Percentiles rank a stretch among this genome's conserved stretches.
Conservation (phyloP, 495 filamentous ascomycete genomes). For the Aeminium ludgeri region DNA sequence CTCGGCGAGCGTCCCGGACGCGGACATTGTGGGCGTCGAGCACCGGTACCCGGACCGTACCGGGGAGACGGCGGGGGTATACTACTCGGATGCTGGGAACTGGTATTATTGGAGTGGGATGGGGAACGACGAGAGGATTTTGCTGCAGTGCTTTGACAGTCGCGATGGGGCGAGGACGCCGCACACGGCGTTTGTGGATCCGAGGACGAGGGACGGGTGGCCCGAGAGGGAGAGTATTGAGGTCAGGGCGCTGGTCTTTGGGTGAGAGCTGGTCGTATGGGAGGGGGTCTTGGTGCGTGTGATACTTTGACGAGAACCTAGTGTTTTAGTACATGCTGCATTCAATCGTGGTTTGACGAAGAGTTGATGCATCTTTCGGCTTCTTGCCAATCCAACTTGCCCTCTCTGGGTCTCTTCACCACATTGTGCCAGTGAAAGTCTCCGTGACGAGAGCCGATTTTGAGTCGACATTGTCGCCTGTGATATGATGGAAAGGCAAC, state of each 20-base stretch:
- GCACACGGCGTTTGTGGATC: conserved; percentile 69
- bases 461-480: too few relatives aligned
- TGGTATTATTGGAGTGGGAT: conserved; percentile 76
- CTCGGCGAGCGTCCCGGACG: conserved; percentile 38
- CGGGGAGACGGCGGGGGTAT: conserved; percentile 64
- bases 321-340: too few relatives aligned
- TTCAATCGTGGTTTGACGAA: too few relatives aligned
- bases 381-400: too few relatives aligned
- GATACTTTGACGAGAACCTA: too few relatives aligned
- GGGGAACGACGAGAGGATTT: conserved; percentile 51
- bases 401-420: too few relatives aligned
- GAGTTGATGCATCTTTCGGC: too few relatives aligned
- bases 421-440: too few relatives aligned
- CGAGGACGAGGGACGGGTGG: conserved; percentile 37
- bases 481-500: too few relatives aligned
- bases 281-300: not conserved
- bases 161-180: conserved; percentile 49
- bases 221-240: conserved; percentile 60
- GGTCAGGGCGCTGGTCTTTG: conserved; percentile 71
- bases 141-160: conserved; percentile 72
- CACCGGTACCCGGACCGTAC: conserved; percentile 57
- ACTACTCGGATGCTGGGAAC: conserved; percentile 37
- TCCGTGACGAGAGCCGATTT: too few relatives aligned
- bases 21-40: conserved; percentile 52
- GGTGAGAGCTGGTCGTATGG: conserved; percentile 22